Evolutionary conservation across 2,329 filamentous ascomycete species (phyloP), one percentile per base, ranked within the genome.

Genomic region (Cladophialophora bantiana): DNA sequence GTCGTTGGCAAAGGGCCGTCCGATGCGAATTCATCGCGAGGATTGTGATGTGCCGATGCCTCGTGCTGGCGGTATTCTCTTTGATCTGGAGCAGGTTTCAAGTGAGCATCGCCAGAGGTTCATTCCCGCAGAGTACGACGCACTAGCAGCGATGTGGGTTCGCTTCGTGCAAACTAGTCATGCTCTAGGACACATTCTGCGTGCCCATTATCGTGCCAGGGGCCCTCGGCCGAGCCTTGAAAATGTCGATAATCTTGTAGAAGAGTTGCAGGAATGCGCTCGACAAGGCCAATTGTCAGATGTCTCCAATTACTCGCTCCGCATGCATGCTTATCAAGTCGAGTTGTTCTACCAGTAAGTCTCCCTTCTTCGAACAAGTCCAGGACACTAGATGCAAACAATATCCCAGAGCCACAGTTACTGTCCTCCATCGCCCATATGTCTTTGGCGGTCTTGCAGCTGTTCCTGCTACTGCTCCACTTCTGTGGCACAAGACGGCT

Each of bases 11-110:
- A 35, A 18, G 4, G 58, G 58, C 4, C 58, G 58, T n/a, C 58
- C 58, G n/a, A 60, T 60, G 58, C 58, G 58, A 3, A 60, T 60
- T 32, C 40, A 60, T 4, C 58, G 12, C 5, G 42, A 60, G 18
- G 58, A 60, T 18, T 60, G 58, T 26, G 31, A 60, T 10, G 58
- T 60, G 10, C 40, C 40, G 12, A 50, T 60, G 48, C 42, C 58
- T 13, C 12, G 9, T 32, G 40, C 32, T 9, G 31, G 13, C 32
- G 58, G 52, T 10, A 40, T 57, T 31, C 26, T 31, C 20, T 15
- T 13, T 7, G 52, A 54, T 12, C n/a, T 54, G 15, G 10, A 40
- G 13, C 36, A 54, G 36, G 13, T 40, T 1, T 13, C 36, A 40
- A 40, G 13, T 9, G 36, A 40, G 10, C 13, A 40, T 40, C 36